Percentiles rank a stretch among this genome's conserved stretches.
Evolutionary conservation across 1,284 basidiomycete species (phyloP).

Genomic region (Boletus holoroseus): DNA sequence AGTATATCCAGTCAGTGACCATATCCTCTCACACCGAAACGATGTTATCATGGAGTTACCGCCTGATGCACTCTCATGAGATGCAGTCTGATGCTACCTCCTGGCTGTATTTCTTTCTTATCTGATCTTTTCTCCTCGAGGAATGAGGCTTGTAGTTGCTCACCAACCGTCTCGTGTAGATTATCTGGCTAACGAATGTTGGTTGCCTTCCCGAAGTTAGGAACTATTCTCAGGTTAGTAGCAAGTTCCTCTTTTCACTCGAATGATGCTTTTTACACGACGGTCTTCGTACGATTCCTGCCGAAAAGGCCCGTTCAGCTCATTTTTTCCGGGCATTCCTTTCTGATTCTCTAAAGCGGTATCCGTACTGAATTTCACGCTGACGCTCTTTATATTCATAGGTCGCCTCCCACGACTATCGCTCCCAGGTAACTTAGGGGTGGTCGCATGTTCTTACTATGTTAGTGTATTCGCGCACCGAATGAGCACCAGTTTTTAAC

Average conservation of each 20-base stretch:
- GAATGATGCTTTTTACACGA: slow-evolving; percentile 63
- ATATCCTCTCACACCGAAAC: slow-evolving; percentile 11
- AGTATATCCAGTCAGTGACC: slow-evolving; percentile 5
- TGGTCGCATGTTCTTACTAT: not conserved
- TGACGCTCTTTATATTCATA: not conserved
- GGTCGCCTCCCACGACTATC: not conserved
- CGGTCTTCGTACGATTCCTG: slow-evolving; percentile 74
- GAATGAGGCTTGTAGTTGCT: not conserved
- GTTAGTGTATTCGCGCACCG: not conserved
- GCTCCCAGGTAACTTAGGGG: not conserved
- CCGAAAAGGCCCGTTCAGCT: slow-evolving; percentile 87
- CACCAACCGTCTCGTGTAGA: slow-evolving; percentile 2
- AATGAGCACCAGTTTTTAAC: not conserved
- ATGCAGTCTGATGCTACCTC: slow-evolving; percentile 58
- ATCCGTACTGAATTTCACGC: slow-evolving; percentile 10
- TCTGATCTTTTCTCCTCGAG: slow-evolving; percentile 14
- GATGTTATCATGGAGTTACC: slow-evolving; percentile 72
- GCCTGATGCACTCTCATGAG: slow-evolving; percentile 51
- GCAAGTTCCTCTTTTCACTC: too few relatives aligned
- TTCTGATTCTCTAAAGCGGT: slow-evolving; percentile 43
- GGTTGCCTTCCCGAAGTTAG: not conserved
- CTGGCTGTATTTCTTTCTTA: slow-evolving; percentile 55
- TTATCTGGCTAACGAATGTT: not conserved
- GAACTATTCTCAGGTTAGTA: slow-evolving; percentile 1
- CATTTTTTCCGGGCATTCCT: slow-evolving; percentile 67